Base-by-base conservation (phyloP, 2,329 filamentous ascomycete genomes). In the Setomelanomma holmii region DNA sequence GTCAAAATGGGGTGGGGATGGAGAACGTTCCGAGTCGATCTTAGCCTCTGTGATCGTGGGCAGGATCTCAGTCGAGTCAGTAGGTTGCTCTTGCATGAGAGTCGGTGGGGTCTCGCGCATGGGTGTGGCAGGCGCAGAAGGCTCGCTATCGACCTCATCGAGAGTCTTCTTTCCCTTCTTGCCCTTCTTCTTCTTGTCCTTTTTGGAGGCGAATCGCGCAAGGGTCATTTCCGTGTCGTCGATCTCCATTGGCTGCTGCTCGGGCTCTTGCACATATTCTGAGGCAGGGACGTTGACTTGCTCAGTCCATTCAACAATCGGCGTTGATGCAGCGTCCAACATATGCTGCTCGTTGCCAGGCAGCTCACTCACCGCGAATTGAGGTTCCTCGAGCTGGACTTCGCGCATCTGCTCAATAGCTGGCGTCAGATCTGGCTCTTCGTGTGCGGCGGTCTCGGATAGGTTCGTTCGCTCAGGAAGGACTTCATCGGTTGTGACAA, bases 121-220 rank as follows among this genome's bases (percentile, higher is more conserved):
- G 3, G 27, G 44, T 17, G 47, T 41, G 30, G 44, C 27, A 36
- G 34, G 16, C 21, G 33, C 40, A 8, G 30, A 8, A 10, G 16
- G 6, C 10, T 49, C 49, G 2, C 20, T 40, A 21, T 55, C 50
- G 14, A 35, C 44, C 5, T 61, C 50, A 12, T 51, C 52, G 21
- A 44, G n/a, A 12, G 20, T n/a, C 11, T 60, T 53, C n/a, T 53
- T 33, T 6, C 38, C 50, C 19, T 55, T 65, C 49, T 60, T 61
- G 24, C 40, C 45, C 50, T 68, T 69, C 53, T 72, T 69, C 55
- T 56, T 72, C 61, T 59, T 59, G 43, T 61, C 60, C 51, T 72
- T 71, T 45, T 66, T 70, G 40, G 55, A 64, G n/a, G 17, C 43
- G n/a, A 46, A 61, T 46, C 40, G 55, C 24, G 52, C 52, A 45